Conservation (phyloP, 2,329 filamentous ascomycete species). For the Beauveria sp. region DNA sequence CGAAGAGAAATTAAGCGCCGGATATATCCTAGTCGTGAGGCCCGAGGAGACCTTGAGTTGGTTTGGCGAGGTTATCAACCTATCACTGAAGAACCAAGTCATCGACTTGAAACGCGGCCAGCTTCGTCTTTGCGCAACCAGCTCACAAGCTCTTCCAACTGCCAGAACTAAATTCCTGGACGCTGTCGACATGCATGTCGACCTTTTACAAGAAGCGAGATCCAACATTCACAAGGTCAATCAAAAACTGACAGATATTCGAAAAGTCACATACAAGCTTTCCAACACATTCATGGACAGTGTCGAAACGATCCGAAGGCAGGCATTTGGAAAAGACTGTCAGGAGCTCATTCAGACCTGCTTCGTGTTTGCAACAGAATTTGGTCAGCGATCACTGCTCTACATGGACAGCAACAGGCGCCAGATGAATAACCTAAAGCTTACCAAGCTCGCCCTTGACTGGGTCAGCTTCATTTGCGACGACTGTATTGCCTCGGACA, state of each 20-base stretch:
- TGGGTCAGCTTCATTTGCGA: slow-evolving; percentile 99
- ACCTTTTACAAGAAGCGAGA: slow-evolving; percentile 83
- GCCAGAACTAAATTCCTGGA: slow-evolving; percentile 74
- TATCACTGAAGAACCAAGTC: slow-evolving; percentile 66
- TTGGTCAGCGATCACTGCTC: slow-evolving; percentile 85
- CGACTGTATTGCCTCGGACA: slow-evolving; percentile 87
- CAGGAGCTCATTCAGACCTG: slow-evolving; percentile 96
- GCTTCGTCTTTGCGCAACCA: slow-evolving; percentile 79
- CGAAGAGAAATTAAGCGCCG: slow-evolving; percentile 64
- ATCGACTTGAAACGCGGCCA: slow-evolving; percentile 83
- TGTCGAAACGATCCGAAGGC: slow-evolving; percentile 82
- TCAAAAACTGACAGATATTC: slow-evolving; percentile 82
- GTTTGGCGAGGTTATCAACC: slow-evolving; percentile 68
- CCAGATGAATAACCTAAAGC: slow-evolving; percentile 93
- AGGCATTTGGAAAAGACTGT: slow-evolving; percentile 73
- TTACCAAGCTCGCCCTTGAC: slow-evolving; percentile 86
- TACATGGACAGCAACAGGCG: slow-evolving; percentile 95
- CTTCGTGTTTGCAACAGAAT: slow-evolving; percentile 98
- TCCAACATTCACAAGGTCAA: slow-evolving; percentile 93
- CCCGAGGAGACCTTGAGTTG: slow-evolving; percentile 74
- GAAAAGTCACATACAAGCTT: slow-evolving; percentile 90
- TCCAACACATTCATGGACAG: slow-evolving; percentile 99
- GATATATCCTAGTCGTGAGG: slow-evolving; percentile 74
- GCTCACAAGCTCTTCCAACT: slow-evolving; percentile 69
- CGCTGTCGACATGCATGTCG: slow-evolving; percentile 74